phyloP scores from a whole-genome alignment of 345 rosid species.

The Cardamine chenopodiifolia region DNA sequence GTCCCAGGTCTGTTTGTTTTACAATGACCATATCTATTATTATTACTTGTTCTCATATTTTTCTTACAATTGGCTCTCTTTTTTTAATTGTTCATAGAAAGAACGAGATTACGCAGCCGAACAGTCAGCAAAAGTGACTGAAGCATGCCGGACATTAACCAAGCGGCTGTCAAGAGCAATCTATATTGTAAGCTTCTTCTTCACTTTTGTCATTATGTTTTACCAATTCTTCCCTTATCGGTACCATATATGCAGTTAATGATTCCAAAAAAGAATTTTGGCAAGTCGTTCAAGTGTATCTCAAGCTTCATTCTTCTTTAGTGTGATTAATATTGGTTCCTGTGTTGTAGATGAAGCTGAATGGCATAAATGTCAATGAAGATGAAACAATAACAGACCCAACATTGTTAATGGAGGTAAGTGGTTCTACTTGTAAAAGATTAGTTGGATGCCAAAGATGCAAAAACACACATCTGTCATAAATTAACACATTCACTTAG shows the following conservation, averaged over 20 bases:
- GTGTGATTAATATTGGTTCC: conserved; percentile 6
- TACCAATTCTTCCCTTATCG: neutral
- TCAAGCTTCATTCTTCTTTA: neutral
- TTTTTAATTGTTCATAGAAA: conserved; percentile 43
- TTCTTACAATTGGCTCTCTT: neutral
- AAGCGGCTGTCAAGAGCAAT: conserved; percentile 70
- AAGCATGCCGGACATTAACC: conserved; percentile 74
- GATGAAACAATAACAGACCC: conserved; percentile 92
- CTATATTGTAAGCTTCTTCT: conserved; percentile 65
- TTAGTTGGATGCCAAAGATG: neutral
- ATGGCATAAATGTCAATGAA: conserved; percentile 71
- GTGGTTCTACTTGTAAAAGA: neutral
- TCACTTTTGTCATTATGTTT: neutral
- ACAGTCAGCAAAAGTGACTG: conserved; percentile 82
- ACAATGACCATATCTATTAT: neutral
- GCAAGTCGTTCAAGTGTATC: neutral
- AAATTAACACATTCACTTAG: conserved; percentile 2
- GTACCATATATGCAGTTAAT: neutral
- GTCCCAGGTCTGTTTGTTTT: conserved; percentile 60
- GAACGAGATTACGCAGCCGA: conserved; percentile 85
- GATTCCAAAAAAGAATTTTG: neutral
- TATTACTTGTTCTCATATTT: neutral
- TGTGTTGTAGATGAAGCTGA: conserved; percentile 65
- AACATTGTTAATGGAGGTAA: conserved; percentile 74
- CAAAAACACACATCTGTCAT: neutral